Percentiles rank a stretch among this genome's conserved stretches.
These are phyloP conservation scores for Daldinia sp. DNA, from an alignment of 2,329 filamentous ascomycete genomes.

Conservation along the genomic window DNA sequence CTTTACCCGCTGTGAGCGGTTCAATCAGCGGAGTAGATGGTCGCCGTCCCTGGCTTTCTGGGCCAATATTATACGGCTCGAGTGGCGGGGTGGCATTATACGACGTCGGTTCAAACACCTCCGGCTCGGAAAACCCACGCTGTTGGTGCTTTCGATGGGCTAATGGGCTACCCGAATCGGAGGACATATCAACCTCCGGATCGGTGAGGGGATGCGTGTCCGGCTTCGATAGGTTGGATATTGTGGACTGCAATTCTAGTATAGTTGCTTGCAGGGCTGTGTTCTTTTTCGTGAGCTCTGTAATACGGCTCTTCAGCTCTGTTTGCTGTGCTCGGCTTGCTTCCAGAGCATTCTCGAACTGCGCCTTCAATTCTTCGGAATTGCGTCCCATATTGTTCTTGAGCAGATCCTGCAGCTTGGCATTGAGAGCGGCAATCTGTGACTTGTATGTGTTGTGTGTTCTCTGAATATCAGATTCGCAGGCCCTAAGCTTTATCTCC, in stretches of 20 bases:
- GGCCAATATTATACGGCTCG: constrained; percentile 48
- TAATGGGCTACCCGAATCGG: constrained; percentile 56
- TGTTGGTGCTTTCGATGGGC: constrained; percentile 54
- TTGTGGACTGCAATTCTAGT: constrained; percentile 60
- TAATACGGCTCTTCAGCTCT: constrained; percentile 66
- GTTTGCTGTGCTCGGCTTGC: constrained; percentile 66
- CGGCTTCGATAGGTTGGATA: constrained; percentile 43
- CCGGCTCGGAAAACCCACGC: constrained; percentile 60
- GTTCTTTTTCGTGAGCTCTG: constrained; percentile 64
- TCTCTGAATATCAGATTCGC: constrained; percentile 61
- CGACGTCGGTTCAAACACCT: constrained; percentile 57
- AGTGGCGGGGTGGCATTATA: constrained; percentile 60
- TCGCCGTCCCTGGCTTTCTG: constrained; percentile 49
- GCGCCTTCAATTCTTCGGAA: constrained; percentile 52
- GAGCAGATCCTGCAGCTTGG: constrained; percentile 58
- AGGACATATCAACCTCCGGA: constrained; percentile 54
- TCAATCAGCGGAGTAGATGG: constrained; percentile 56
- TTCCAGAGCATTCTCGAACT: constrained; percentile 61
- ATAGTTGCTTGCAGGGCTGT: constrained; percentile 64
- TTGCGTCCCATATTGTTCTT: constrained; percentile 48
- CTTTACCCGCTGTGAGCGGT: constrained; percentile 45
- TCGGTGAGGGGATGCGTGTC: constrained; percentile 40
- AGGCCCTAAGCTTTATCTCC: constrained; percentile 67
- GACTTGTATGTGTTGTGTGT: constrained; percentile 59
- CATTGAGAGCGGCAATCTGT: constrained; percentile 62